Evolutionary conservation across 495 filamentous ascomycete species (phyloP).

Genomic region (Friedmanniomyces simplex): DNA sequence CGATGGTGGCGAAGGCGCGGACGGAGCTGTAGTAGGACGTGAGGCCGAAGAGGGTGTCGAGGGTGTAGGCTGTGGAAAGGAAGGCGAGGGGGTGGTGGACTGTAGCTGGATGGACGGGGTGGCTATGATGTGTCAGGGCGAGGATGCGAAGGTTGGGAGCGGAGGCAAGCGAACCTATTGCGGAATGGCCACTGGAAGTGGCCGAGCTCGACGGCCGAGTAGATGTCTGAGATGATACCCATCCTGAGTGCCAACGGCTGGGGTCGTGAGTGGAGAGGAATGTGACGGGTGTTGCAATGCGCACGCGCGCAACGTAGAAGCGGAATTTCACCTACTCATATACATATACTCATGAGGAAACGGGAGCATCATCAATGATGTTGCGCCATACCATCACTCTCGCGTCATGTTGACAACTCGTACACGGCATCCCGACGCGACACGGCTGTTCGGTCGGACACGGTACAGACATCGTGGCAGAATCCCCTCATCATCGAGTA

Average conservation of each 20-base stretch:
- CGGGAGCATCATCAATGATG: no score
- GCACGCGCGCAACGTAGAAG: not conserved
- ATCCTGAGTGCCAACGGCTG: not conserved
- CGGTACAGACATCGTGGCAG: no score
- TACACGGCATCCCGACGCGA: no score
- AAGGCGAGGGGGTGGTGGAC: slow-evolving; percentile 27
- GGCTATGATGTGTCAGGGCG: slow-evolving; percentile 1
- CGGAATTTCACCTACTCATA: not conserved
- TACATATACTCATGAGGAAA: not conserved
- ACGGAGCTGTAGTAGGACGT: slow-evolving; percentile 2
- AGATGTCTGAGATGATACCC: not conserved
- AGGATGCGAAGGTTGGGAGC: not conserved
- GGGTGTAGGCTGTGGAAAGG: slow-evolving; percentile 16
- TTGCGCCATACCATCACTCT: not conserved
- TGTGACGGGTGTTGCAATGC: not conserved
- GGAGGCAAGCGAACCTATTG: not conserved
- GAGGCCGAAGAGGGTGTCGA: slow-evolving; percentile 19
- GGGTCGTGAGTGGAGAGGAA: not conserved
- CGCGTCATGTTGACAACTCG: not conserved
- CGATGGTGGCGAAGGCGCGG: not conserved
- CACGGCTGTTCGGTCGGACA: no score
- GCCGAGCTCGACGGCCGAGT: not conserved
- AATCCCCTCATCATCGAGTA: no score
- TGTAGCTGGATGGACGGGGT: slow-evolving; percentile 24
- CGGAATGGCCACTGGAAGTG: not conserved